These are phyloP conservation scores for Zygnema circumcarinatum DNA, from an alignment of 139 green algal species.

Conservation along the genomic window DNA sequence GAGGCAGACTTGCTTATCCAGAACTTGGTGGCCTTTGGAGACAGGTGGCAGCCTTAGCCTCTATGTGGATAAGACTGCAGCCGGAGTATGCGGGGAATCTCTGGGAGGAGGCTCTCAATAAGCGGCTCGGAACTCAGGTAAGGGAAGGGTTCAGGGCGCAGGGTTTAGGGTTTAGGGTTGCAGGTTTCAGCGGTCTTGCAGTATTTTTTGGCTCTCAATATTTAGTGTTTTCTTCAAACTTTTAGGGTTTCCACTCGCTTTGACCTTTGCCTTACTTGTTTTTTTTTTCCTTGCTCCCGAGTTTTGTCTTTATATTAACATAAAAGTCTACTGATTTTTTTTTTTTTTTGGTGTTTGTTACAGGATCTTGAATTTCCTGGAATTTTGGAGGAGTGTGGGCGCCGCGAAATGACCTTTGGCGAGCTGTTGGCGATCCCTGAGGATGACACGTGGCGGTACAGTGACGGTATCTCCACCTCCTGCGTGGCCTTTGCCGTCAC, in stretches of 20 bases:
- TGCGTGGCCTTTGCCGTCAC: conserved; percentile 46
- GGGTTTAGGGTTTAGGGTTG: neutral
- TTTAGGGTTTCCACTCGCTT: neutral
- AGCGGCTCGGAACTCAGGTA: conserved; percentile 48
- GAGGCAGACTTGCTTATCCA: no score
- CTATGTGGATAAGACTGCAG: conserved; percentile 53
- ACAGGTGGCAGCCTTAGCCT: conserved; percentile 40
- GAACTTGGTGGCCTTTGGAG: no score
- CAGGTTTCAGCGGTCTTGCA: neutral
- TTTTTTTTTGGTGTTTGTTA: neutral
- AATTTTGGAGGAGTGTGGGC: conserved; percentile 44
- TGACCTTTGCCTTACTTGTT: neutral
- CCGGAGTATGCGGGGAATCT: conserved; percentile 49
- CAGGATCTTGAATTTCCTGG: conserved; percentile 28
- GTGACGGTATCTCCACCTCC: conserved; percentile 44
- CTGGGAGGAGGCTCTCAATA: conserved; percentile 61
- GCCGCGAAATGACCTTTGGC: conserved; percentile 37
- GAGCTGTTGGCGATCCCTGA: conserved; percentile 55
- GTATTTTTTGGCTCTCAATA: no score
- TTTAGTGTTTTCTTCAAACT: neutral
- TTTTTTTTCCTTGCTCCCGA: neutral
- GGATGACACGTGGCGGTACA: conserved; percentile 57
- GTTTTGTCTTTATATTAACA: neutral
- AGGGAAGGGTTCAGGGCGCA: no score
- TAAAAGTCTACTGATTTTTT: neutral